phyloP scores from a whole-genome alignment of 768 basidiomycete species.

The Cystofilobasidium macerans region DNA sequence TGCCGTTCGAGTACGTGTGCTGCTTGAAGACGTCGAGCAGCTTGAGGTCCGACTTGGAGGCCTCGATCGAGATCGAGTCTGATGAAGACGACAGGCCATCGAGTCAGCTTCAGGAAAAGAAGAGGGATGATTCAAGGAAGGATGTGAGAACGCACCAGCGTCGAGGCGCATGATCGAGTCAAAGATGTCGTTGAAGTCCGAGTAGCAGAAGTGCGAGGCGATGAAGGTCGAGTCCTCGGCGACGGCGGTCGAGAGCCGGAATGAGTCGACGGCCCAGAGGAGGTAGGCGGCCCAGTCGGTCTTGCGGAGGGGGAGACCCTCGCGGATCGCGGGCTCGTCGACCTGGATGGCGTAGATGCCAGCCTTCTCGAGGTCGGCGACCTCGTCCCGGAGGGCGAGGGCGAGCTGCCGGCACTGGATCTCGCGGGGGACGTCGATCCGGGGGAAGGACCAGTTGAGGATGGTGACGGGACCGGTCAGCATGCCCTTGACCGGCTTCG shows the following conservation, averaged over 20 bases:
- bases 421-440: conserved; percentile 91
- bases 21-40: conserved; percentile 87
- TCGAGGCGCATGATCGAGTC: conserved; percentile 53
- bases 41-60: conserved; percentile 98
- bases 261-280: conserved; percentile 96
- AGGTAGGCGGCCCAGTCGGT: conserved; percentile 94
- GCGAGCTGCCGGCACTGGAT: conserved; percentile 97
- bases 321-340: conserved; percentile 98
- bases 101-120: no score
- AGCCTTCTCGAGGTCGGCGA: conserved; percentile 81
- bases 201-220: conserved; percentile 95
- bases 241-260: conserved; percentile 93
- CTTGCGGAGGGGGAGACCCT: conserved; percentile 93
- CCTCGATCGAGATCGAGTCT: conserved; percentile 73
- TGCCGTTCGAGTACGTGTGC: conserved; percentile 91
- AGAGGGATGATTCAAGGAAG: no score
- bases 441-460: conserved; percentile 99
- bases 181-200: conserved; percentile 66
- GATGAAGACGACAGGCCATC: no score
- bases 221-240: conserved; percentile 88
- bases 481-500: conserved; percentile 75
- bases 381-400: conserved; percentile 94
- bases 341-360: conserved; percentile 98
- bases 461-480: conserved; percentile 49
- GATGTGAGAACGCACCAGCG: no score